Evolutionary conservation across 805 yeast genomes (phyloP), one percentile per base, ranked within the genome.

Genomic region (Candida taoyuanica): DNA sequence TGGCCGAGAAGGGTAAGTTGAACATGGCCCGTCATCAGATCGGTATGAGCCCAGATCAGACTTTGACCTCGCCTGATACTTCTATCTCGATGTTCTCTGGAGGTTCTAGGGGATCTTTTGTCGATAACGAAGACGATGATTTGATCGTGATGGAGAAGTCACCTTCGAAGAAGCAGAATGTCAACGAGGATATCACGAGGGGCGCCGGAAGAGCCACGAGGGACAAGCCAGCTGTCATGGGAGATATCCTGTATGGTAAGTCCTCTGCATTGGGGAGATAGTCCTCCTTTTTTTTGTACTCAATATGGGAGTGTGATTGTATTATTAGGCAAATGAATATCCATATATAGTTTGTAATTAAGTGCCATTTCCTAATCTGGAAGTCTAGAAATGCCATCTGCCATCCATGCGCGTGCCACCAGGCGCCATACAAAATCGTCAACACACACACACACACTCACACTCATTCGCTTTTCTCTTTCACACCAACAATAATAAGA

Each of bases 1-100:
- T 85, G 46, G 63, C 63, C 7, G 37, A 34, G 17, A 52, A 46
- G 33, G 52, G 49, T 7, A 24, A 34, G 15, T 5, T 18, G 11
- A 47, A 37, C 18, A 21, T 24, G 13, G 24, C 33, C 5, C 29
- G 28, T 9, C 20, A 25, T 28, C 18, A 20, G 4, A 12, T 15
- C 15, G 35, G 32, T 4, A 16, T 31, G n/a, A 25, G n/a, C n/a
- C n/a, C 29, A 6, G 17, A 36, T 9, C 27, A 25, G 7, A 14
- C 17, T 14, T 7, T 14, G 6, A 12, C 11, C 9, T 15, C 30
- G 16, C 16, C 30, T 5, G 14, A 28, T n/a, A 9, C 24, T 21
- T 11, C 11, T 11, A 8, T 21, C 24, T 21, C 24, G 5, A 15
- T 9, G 18, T 17, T 12, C 18, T 28, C 30, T 15, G 18, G 30